Percentiles rank a stretch among this genome's conserved stretches.
Conservation (phyloP, 176 grass and related monocot genomes). For the Melocanna baccifera region DNA sequence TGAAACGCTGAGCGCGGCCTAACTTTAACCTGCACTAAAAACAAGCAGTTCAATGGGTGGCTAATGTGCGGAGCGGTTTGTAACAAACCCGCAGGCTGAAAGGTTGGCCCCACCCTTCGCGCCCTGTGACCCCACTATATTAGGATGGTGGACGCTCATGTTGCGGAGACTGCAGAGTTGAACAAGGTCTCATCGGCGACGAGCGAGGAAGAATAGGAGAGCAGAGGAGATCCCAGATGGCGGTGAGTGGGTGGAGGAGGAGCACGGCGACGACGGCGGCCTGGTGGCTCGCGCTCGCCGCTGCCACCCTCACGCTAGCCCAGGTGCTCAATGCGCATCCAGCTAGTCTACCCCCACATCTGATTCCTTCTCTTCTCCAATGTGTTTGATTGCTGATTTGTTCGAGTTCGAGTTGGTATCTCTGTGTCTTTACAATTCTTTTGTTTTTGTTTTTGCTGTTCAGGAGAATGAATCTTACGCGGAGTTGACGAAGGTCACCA, state of each 20-base stretch:
- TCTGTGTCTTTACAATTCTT: background rate
- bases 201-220: background rate
- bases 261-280: background rate
- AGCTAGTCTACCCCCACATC: constrained; percentile 26
- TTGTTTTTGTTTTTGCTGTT: background rate
- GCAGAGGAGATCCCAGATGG: constrained; percentile 29
- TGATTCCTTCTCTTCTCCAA: background rate
- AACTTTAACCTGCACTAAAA: too few relatives aligned
- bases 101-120: background rate
- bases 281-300: constrained; percentile 48
- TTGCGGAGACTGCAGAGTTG: background rate
- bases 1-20: too few relatives aligned
- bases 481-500: constrained; percentile 69
- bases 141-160: background rate
- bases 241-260: constrained; percentile 26
- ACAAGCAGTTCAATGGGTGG: too few relatives aligned
- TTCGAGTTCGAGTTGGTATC: background rate
- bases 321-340: constrained; percentile 60
- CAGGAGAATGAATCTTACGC: constrained; percentile 60
- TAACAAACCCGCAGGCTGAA: background rate
- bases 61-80: background rate
- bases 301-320: constrained; percentile 53
- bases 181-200: background rate
- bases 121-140: background rate
- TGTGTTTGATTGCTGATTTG: background rate